These are phyloP conservation scores for Tetrahymena borealis DNA, from an alignment of 73 alveolate species.

Conservation along the genomic window DNA sequence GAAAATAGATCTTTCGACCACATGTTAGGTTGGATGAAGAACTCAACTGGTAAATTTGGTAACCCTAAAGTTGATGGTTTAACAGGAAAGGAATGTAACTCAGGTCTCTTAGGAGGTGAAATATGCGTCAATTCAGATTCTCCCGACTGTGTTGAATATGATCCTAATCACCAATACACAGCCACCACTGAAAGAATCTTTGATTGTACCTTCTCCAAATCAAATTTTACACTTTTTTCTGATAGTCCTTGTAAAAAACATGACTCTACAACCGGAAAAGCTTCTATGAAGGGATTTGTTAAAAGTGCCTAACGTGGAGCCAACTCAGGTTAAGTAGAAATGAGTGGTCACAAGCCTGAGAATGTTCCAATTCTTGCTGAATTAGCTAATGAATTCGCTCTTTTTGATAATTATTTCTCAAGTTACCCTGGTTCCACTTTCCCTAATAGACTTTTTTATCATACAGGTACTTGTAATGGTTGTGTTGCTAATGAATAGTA, in stretches of 20 bases:
- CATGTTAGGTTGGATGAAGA: slow-evolving; percentile 6
- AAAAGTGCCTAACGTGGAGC: background rate
- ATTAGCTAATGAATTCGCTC: background rate
- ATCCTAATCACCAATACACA: background rate
- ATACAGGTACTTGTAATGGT: background rate
- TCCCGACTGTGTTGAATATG: background rate
- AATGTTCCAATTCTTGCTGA: background rate
- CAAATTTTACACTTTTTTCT: background rate
- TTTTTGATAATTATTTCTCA: background rate
- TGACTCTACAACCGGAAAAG: background rate
- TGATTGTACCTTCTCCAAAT: background rate
- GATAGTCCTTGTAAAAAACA: background rate
- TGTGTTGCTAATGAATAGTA: background rate
- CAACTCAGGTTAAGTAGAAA: background rate
- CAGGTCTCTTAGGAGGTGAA: background rate
- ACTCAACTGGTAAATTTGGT: background rate
- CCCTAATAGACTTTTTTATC: background rate
- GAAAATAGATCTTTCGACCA: slow-evolving; percentile 5
- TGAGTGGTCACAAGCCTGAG: background rate
- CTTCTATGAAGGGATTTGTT: background rate
- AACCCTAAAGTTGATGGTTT: background rate
- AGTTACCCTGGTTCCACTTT: background rate
- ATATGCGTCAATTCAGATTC: background rate
- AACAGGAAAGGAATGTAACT: background rate
- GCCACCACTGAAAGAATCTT: background rate